These are phyloP conservation scores for Claviceps maximensis DNA, from an alignment of 2,329 filamentous ascomycete genomes.

Conservation along the genomic window DNA sequence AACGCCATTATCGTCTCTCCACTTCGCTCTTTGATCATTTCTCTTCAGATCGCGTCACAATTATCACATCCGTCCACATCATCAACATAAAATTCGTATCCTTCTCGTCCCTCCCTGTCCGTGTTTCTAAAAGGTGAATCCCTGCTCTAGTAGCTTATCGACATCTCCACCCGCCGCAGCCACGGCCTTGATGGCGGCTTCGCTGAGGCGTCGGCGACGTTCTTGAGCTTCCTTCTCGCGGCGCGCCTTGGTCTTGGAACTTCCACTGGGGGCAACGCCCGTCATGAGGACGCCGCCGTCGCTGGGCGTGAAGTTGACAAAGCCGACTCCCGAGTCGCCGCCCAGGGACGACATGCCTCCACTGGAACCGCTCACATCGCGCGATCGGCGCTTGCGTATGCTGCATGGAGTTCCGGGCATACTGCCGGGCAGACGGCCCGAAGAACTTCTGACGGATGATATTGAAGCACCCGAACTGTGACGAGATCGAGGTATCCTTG, in stretches of 20 bases:
- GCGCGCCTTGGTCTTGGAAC: conserved; percentile 86
- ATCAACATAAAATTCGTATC: background rate
- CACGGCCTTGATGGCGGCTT: conserved; percentile 56
- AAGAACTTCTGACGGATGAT: conserved; percentile 22
- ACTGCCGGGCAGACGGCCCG: conserved; percentile 19
- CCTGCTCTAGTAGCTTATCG: conserved; percentile 36
- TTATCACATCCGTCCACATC: background rate
- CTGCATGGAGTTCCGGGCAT: conserved; percentile 27
- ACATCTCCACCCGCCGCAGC: conserved; percentile 58
- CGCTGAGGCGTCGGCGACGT: conserved; percentile 52
- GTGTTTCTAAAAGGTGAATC: conserved; percentile 27
- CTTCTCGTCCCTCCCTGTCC: too few species aligned
- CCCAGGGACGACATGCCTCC: conserved; percentile 14
- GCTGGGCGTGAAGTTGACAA: conserved; percentile 80
- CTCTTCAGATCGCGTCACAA: background rate
- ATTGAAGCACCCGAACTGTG: conserved; percentile 27
- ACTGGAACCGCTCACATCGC: conserved; percentile 18
- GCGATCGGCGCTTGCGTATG: conserved; percentile 26
- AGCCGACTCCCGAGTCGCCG: conserved; percentile 35
- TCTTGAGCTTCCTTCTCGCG: conserved; percentile 80
- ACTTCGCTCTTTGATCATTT: background rate
- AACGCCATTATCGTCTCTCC: background rate
- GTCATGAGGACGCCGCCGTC: conserved; percentile 71
- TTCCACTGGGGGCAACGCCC: conserved; percentile 83
- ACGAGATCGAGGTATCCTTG: conserved; percentile 17